Evolutionary conservation across 139 green algal genomes (phyloP).

Genomic region (Chlorella sorokiniana): DNA sequence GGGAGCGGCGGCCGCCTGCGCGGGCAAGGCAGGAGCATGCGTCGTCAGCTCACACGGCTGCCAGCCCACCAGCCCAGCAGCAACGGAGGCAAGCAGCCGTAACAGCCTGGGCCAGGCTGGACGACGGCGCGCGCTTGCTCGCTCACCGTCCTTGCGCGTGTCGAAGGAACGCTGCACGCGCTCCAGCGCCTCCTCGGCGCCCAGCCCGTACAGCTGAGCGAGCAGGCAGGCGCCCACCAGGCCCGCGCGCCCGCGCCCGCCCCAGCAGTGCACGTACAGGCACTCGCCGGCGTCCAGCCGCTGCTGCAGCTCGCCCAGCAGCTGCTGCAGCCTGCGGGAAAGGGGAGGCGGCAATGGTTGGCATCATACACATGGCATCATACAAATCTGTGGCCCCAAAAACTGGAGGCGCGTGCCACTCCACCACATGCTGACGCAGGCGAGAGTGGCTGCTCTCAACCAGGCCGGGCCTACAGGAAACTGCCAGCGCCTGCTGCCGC

Average conservation of each 20-base stretch:
- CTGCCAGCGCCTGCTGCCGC: no score
- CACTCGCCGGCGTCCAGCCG: slow-evolving; percentile 59
- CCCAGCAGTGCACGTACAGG: slow-evolving; percentile 91
- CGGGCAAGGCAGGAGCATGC: neutral
- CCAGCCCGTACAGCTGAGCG: slow-evolving; percentile 58
- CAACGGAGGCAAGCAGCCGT: neutral
- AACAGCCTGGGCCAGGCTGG: neutral
- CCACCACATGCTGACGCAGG: no score
- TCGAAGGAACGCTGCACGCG: slow-evolving; percentile 66
- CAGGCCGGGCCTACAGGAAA: neutral
- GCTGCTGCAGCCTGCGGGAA: slow-evolving; percentile 38
- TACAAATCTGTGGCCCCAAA: no score
- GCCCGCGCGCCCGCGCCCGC: slow-evolving; percentile 78
- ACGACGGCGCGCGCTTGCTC: neutral
- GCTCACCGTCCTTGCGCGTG: slow-evolving; percentile 64
- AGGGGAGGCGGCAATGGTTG: no score
- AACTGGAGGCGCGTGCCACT: no score
- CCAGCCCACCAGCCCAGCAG: neutral
- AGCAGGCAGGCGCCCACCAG: slow-evolving; percentile 80
- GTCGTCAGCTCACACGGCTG: neutral
- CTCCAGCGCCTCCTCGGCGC: slow-evolving; percentile 71
- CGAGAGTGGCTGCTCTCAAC: no score
- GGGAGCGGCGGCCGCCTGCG: slow-evolving; percentile 42
- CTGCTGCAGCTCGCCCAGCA: slow-evolving; percentile 51
- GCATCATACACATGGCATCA: no score